Evolutionary conservation across 345 rosid genomes (phyloP).

Genomic region (Noccaea bulbosa): DNA sequence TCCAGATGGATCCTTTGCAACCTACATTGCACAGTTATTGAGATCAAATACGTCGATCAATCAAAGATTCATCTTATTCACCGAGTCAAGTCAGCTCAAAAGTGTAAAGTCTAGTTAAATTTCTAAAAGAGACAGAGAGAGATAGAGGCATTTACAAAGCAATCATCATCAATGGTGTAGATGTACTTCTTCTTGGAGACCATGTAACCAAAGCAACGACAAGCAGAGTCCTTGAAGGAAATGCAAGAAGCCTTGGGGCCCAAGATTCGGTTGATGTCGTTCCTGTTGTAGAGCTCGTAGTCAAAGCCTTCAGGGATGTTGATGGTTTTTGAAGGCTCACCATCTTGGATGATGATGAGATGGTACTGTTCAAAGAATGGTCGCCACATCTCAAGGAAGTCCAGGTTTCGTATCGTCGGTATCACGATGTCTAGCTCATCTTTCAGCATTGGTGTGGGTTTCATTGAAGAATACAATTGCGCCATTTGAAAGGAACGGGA

Average conservation of each 20-base stretch:
- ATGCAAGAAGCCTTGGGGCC: constrained; percentile 44
- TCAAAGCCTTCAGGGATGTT: constrained; percentile 39
- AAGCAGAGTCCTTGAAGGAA: constrained; percentile 47
- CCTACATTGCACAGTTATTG: constrained; percentile 49
- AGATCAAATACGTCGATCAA: not conserved
- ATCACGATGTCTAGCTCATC: constrained; percentile 44
- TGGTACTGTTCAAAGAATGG: constrained; percentile 38
- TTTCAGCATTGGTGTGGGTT: constrained; percentile 36
- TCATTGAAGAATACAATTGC: constrained; percentile 37
- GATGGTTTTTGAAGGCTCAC: constrained; percentile 42
- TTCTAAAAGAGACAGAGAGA: not conserved
- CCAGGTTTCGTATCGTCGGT: constrained; percentile 42
- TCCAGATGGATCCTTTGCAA: constrained; percentile 80
- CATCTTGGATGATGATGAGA: constrained; percentile 44
- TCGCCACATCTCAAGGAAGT: constrained; percentile 44
- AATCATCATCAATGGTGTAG: constrained; percentile 68
- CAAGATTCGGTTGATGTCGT: constrained; percentile 42
- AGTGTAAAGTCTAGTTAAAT: not conserved
- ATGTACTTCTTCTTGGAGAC: constrained; percentile 64
- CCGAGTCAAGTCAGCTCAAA: not conserved
- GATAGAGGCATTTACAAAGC: constrained; percentile 52
- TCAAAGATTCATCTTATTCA: not conserved
- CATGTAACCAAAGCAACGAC: constrained; percentile 69
- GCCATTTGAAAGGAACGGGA: constrained; percentile 25
- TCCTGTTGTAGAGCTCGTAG: constrained; percentile 42